These are phyloP conservation scores for Blastocystis sp. DNA, from an alignment of 352 stramenopile species.

Conservation along the genomic window DNA sequence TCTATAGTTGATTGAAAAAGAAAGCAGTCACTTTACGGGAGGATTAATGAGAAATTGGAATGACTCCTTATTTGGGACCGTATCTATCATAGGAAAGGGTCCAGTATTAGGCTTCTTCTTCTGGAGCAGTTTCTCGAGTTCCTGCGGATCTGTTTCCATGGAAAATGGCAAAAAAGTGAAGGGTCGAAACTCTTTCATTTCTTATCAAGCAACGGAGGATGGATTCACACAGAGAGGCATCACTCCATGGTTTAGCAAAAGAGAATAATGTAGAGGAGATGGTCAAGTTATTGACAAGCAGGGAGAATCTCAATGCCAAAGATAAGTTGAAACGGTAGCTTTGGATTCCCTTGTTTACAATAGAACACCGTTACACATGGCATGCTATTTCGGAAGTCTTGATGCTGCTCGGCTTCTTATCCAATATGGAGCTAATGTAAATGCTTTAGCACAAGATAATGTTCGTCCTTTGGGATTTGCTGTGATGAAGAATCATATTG, in stretches of 20 bases:
- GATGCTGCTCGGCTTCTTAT: slow-evolving; percentile 53
- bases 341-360: neutral
- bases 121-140: slow-evolving; percentile 13
- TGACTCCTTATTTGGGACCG: slow-evolving; percentile 19
- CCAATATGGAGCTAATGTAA: slow-evolving; percentile 51
- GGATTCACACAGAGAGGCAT: neutral
- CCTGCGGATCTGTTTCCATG: slow-evolving; percentile 26
- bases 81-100: neutral
- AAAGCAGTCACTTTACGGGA: neutral
- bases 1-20: neutral
- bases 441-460: slow-evolving; percentile 22
- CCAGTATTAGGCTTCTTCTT: slow-evolving; percentile 16
- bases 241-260: neutral
- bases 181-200: neutral
- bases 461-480: slow-evolving; percentile 28
- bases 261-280: slow-evolving; percentile 54
- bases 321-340: slow-evolving; percentile 55
- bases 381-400: slow-evolving; percentile 35
- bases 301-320: slow-evolving; percentile 43
- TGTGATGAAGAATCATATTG: slow-evolving; percentile 57
- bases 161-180: slow-evolving; percentile 19
- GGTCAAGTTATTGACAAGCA: slow-evolving; percentile 51
- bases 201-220: neutral
- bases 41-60: neutral
- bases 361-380: slow-evolving; percentile 56